Base-by-base conservation (phyloP, 768 basidiomycete genomes). In the Polyporus arcularius region DNA sequence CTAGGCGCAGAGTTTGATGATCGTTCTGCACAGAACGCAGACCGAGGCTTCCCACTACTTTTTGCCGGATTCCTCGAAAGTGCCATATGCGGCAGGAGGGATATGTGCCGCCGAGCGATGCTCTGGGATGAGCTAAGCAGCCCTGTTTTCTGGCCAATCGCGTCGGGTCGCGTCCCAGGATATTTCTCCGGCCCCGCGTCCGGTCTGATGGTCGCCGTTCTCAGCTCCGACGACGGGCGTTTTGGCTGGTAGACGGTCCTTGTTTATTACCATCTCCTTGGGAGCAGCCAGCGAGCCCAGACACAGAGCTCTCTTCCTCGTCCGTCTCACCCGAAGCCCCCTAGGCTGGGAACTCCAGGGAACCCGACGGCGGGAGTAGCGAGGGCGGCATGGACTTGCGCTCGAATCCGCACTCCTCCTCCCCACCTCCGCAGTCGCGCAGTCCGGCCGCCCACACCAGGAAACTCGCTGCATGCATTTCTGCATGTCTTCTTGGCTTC, bases 1-100 rank as follows among this genome's bases (percentile, higher is more conserved):
- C 60, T 61, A 56, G 55, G 55, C 54, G 30, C 53, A 52, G 43
- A 43, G 54, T 55, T 57, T 60, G 57, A 58, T 58, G 58, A 39
- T 40, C 53, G 53, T 56, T 61, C 53, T 26, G 30, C 47, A 38
- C 31, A 51, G 41, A 51, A 55, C 12, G 10, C 21, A 15, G 26
- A 21, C 43, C 43, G n/a, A n/a, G 4, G 1, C 46, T 18, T 11
- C 11, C 46, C 45, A 46, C 45, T 46, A 3, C 28, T 48, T 48
- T 43, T 43, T 43, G 6, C 18, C 42, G 5, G 6, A 18, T 43
- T 43, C 15, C 42, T 14, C 6, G 9, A 8, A 28, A 12, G 11
- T 11, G 46, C 46, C 46, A 12, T 4, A 28, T 4, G 3, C 2
- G 46, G 46, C 46, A 48, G 46, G 46, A 47, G n/a, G 18, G n/a